Evolutionary conservation across 2,329 filamentous ascomycete species (phyloP), one percentile per base, ranked within the genome.

Genomic region (Conoideocrella luteorostrata): DNA sequence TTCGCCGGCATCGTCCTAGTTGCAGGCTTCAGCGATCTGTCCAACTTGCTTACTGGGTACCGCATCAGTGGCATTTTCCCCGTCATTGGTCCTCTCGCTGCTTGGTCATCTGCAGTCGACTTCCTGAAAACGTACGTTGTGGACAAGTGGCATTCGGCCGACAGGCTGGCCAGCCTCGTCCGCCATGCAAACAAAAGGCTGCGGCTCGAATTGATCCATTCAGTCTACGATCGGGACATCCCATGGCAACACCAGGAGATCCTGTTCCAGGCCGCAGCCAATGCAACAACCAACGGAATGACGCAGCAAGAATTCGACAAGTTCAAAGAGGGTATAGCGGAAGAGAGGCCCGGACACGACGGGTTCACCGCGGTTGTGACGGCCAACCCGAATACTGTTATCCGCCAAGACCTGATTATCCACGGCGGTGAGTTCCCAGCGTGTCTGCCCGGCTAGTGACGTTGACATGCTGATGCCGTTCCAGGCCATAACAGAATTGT

Each of bases 1-100:
- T 94, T 95, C 56, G 88, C 87, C 0, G 86, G 86, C 13, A 71
- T 95, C 3, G 70, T 96, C 18, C 75, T 96, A 11, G 77, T 94
- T 4, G 83, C 89, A 0, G 80, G 82, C 1, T 96, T 96, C 68
- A 84, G 81, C 41, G 82, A 80, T 47, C 64, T 96, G 5, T 77
- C 84, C 1, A 77, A 75, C 9, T 75, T 97, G 48, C 72, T 96
- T 5, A 72, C 84, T 9, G 82, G 79, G 11, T 97, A 95, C 62
- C 80, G 82, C 18, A 80, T 93, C 29, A 81, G 74, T n/a, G 91
- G 90, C 2, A 58, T 86, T 4, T 67, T 95, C 13, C 89, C 90
- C 0, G 67, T 95, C 5, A 71, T 96, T n/a, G 80, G 81, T 1
- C 89, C 89, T 0, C 70, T 96, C 3, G 69, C 77, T 6, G 66